These are phyloP conservation scores for Claviceps purpurea DNA, from an alignment of 2,329 filamentous ascomycete species.

Conservation along the genomic window DNA sequence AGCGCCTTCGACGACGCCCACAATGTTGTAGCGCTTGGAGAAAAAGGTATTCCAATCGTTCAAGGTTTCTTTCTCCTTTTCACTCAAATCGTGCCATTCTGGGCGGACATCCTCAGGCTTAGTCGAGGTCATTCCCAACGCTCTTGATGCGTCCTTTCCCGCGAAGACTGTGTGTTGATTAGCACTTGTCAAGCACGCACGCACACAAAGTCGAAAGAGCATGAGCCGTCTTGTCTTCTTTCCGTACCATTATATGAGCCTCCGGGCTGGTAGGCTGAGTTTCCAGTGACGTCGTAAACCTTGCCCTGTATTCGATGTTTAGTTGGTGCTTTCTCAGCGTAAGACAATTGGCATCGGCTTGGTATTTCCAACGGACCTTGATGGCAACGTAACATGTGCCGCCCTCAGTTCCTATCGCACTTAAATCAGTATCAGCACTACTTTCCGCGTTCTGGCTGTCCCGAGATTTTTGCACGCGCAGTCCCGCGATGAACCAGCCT, in stretches of 20 bases:
- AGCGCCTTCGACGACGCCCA: constrained; percentile 52
- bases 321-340: neutral
- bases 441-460: neutral
- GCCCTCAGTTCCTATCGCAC: constrained; percentile 44
- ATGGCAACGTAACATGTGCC: constrained; percentile 56
- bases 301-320: constrained; percentile 47
- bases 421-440: neutral
- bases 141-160: constrained; percentile 90
- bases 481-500: neutral
- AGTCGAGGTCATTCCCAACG: constrained; percentile 73
- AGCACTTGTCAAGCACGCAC: neutral
- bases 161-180: constrained; percentile 58
- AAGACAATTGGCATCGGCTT: neutral
- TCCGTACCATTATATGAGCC: constrained; percentile 73
- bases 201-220: no score
- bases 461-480: neutral
- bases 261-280: constrained; percentile 70
- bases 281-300: constrained; percentile 87
- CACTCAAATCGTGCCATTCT: constrained; percentile 70
- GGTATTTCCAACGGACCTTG: constrained; percentile 36
- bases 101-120: constrained; percentile 71
- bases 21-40: constrained; percentile 88
- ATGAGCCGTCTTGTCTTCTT: no score
- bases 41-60: constrained; percentile 96
- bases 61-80: constrained; percentile 73